These are phyloP conservation scores for Hypoxylon sp. DNA, from an alignment of 2,329 filamentous ascomycete species.

Conservation along the genomic window DNA sequence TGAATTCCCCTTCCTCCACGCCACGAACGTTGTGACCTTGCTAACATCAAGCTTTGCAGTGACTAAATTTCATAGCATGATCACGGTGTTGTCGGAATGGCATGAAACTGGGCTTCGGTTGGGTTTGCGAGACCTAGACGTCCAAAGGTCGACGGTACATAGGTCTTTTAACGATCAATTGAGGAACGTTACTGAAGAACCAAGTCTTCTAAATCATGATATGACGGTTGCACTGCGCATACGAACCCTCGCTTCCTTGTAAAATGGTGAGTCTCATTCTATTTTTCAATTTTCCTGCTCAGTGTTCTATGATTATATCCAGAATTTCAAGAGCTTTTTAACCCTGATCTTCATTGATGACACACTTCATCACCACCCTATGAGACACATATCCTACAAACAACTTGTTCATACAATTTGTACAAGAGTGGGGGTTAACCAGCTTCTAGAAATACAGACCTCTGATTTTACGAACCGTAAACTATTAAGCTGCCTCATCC, in stretches of 20 bases:
- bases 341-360: conserved; percentile 73
- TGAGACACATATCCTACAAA: conserved; percentile 60
- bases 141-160: conserved; percentile 56
- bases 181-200: conserved; percentile 49
- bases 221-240: conserved; percentile 42
- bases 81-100: conserved; percentile 56
- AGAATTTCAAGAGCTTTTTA: conserved; percentile 75
- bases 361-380: conserved; percentile 67
- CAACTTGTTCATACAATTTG: conserved; percentile 23
- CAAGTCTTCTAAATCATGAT: conserved; percentile 43
- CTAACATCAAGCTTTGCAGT: conserved; percentile 60
- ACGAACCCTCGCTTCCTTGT: conserved; percentile 7
- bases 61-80: conserved; percentile 63
- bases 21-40: conserved; percentile 2
- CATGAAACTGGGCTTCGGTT: conserved; percentile 59
- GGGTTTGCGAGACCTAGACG: conserved; percentile 57
- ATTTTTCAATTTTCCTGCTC: conserved; percentile 13
- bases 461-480: conserved; percentile 19
- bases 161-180: conserved; percentile 64
- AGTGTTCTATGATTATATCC: conserved; percentile 68
- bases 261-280: conserved; percentile 54
- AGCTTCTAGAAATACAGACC: conserved; percentile 29
- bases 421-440: conserved; percentile 41
- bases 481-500: conserved; percentile 18
- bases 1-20: conserved; percentile 47